Base-by-base conservation (phyloP, 179 eudicot genomes). In the Drosera spatulata region DNA sequence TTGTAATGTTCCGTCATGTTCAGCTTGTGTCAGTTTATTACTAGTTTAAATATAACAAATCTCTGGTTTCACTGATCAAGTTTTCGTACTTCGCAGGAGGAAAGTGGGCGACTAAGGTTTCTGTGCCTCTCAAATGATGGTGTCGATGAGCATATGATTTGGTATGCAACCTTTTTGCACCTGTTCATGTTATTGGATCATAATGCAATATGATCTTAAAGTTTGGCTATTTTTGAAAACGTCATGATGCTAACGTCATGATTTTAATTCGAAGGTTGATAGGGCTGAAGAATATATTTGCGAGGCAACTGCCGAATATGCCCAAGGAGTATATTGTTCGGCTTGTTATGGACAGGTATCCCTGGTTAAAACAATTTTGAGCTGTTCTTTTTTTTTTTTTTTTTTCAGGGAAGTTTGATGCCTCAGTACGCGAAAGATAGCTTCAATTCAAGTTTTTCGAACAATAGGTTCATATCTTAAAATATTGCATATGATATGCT, bases 311-410 rank as follows among this genome's bases (percentile, higher is more conserved):
- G 60, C 99, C 99, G 41, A 93, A 93, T 73, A 93, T 93, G 99
- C 99, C 99, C 15, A 93, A 82, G 76, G 99, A 93, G 73, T 93
- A 93, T 74, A 93, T 93, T 66, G 99, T 93, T 60, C 97, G 99
- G 59, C 94, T 93, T 59, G 79, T 93, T 54, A 86, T 93, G 97
- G 97, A 93, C 83, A 86, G 99, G 99, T 88, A 71, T 61, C 47
- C 65, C 50, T 43, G 48, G 33, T 22, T 22, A 41, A 53, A 39
- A 11, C 13, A 39, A 48, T 8, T 39, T 15, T n/a, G 6, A 61
- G 40, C 41, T 51, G 56, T 7, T 41, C 43, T 51, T 4, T 43
- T 43, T 43, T 7, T 22, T 22, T 22, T 1, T 22, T 22, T 22
- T 22, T 22, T 22, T 22, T 22, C 33, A 22, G 33, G 0, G 33